Evolutionary conservation across 2,329 filamentous ascomycete species (phyloP), one percentile per base, ranked within the genome.

Genomic region (Phaeophleospora eucalypticola): DNA sequence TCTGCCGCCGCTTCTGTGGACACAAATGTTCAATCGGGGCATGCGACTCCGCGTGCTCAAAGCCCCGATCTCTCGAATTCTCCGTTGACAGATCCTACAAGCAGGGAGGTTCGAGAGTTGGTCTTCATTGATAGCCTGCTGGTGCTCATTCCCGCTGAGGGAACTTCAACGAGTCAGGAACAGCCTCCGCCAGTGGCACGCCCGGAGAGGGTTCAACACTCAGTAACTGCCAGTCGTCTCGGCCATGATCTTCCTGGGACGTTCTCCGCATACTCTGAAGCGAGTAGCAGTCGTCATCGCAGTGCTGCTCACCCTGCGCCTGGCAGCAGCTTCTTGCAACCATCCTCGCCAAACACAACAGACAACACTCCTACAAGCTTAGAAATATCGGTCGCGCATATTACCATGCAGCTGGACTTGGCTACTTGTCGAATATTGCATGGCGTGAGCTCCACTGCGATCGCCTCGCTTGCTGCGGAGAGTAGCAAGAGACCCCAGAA

Each of bases 251-350:
- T 73, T 60, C 73, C 73, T 15, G 73, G 73, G 0, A 67, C 71
- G 0, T 76, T 75, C 53, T 75, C 73, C 0, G 65, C 67, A 18
- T 74, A 76, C 53, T 71, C 71, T 2, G 67, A 73, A 35, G 62
- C 68, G 20, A 68, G 66, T 35, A 48, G 49, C 14, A 55, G 49
- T 35, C 29, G 45, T 24, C 48, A 36, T 15, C 20, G 42, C 17
- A 27, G 32, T 3, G 49, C 51, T 12, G 32, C 48, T 8, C 38
- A 45, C 18, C 27, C 37, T 3, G 51, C 50, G 32, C 32, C 33
- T 44, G 42, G 12, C 21, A 49, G 43, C 36, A 33, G 34, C 20
- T n/a, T n/a, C n/a, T n/a, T n/a, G n/a, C n/a, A n/a, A n/a, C n/a
- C n/a, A n/a, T n/a, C n/a, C n/a, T n/a, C n/a, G n/a, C n/a, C n/a